Evolutionary conservation across 495 filamentous ascomycete species (phyloP), one percentile per base, ranked within the genome.

Genomic region (Clohesyomyces aquaticus): DNA sequence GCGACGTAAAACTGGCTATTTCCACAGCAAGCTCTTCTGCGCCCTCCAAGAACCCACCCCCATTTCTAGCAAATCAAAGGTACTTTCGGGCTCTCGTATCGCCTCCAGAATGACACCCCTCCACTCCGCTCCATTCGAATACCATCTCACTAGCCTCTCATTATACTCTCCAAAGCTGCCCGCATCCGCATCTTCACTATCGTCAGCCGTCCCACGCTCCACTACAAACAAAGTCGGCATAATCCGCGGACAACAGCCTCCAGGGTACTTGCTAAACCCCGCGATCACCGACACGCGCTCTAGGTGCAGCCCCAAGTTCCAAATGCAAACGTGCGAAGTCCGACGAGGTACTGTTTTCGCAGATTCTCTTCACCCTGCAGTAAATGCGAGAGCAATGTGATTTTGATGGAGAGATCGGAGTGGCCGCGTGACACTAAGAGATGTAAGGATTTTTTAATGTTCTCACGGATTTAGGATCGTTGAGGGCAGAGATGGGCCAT

Each of bases 61-160:
- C n/a, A n/a, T n/a, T n/a, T n/a, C n/a, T n/a, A n/a, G n/a, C n/a
- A n/a, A n/a, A n/a, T n/a, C n/a, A n/a, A n/a, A n/a, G n/a, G n/a
- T n/a, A n/a, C n/a, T n/a, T 41, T 51, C 27, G 18, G 48, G 48
- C 6, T 23, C 48, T 16, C 27, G 27, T 6, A 51, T 51, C 4
- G 19, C 48, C 18, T 27, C 19, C 16, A 51, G 19, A 6, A 51
- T 21, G 16, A 51, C 23, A 51, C 27, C 23, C 48, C 27, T 51
- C 48, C 48, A 51, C 16, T 21, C 48, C 16, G 48, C 48, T 27
- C 48, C 48, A 51, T 21, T 3, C 23, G 23, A 16, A 51, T 9
- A 51, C 48, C 48, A 51, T 27, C 48, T 51, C 23, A 51, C 19
- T n/a, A 41, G n/a, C 35, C 35, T 9, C 35, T 41, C 35, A 9